phyloP scores from a whole-genome alignment of 805 yeast genomes.

The Millerozyma miso region DNA sequence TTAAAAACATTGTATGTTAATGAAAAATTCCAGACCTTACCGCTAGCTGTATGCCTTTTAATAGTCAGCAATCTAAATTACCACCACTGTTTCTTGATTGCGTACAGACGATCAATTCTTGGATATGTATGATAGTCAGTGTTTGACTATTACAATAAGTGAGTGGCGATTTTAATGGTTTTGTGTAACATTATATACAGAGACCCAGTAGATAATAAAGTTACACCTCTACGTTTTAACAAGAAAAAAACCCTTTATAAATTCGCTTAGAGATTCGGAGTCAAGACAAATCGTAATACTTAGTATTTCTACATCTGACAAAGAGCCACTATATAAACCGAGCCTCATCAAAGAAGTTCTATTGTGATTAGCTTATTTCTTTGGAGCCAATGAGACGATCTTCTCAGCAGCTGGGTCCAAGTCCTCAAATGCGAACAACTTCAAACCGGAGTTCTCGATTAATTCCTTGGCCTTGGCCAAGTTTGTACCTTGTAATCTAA shows the following conservation, averaged over 20 bases:
- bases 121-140: not conserved
- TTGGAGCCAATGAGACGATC: slow-evolving; percentile 69
- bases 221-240: no score
- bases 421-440: slow-evolving; percentile 87
- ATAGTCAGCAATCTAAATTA: not conserved
- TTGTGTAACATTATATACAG: not conserved
- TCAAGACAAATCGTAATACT: not conserved
- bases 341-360: not conserved
- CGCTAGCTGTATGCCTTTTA: not conserved
- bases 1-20: slow-evolving; percentile 67
- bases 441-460: slow-evolving; percentile 83
- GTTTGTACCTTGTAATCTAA: slow-evolving; percentile 98
- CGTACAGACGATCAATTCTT: not conserved
- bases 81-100: not conserved
- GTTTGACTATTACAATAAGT: not conserved
- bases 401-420: slow-evolving; percentile 96
- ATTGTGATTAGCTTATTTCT: slow-evolving; percentile 6
- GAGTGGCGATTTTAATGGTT: not conserved
- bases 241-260: not conserved
- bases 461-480: slow-evolving; percentile 82
- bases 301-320: not conserved
- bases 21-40: not conserved
- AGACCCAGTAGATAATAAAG: no score
- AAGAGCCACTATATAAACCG: not conserved
- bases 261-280: not conserved